Conservation (phyloP, 805 yeast species). For the Wickerhamomyces subpelliculosus region DNA sequence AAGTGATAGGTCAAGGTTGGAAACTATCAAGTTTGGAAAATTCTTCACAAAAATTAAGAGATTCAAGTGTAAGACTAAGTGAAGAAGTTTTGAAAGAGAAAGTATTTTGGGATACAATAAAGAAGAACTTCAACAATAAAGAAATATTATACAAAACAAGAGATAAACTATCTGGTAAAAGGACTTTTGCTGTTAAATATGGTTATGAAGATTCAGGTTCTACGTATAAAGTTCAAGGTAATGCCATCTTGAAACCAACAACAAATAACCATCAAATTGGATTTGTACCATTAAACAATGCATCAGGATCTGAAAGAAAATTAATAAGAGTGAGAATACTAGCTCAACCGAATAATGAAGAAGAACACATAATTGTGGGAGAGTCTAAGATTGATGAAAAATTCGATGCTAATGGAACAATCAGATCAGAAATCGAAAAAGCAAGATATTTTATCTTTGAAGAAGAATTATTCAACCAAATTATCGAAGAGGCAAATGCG, state of each 20-base stretch:
- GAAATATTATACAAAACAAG: slow-evolving; percentile 67
- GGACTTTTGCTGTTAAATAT: slow-evolving; percentile 69
- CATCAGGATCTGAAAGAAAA: slow-evolving; percentile 32
- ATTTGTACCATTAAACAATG: slow-evolving; percentile 29
- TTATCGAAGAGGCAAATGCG: slow-evolving; percentile 67
- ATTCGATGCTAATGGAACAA: slow-evolving; percentile 24
- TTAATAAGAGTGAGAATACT: slow-evolving; percentile 55
- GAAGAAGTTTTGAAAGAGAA: slow-evolving; percentile 55
- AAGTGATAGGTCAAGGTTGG: slow-evolving; percentile 57
- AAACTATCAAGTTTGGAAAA: slow-evolving; percentile 62
- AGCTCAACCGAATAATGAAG: slow-evolving; percentile 43
- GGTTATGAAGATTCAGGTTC: slow-evolving; percentile 94
- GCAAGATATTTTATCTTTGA: slow-evolving; percentile 79
- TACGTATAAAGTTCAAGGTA: slow-evolving; percentile 54
- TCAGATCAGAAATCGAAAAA: slow-evolving; percentile 50
- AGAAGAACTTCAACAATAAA: slow-evolving; percentile 24
- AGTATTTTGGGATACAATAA: slow-evolving; percentile 53
- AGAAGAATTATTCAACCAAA: slow-evolving; percentile 76
- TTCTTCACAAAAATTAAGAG: slow-evolving; percentile 43
- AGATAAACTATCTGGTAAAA: slow-evolving; percentile 45
- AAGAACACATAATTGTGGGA: slow-evolving; percentile 49
- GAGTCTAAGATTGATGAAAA: slow-evolving; percentile 33
- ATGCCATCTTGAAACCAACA: slow-evolving; percentile 59
- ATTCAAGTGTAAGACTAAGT: slow-evolving; percentile 43
- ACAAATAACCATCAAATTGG: slow-evolving; percentile 31